Evolutionary conservation across 164 flowering plant species (phyloP).

Genomic region (Warburgia ugandensis): DNA sequence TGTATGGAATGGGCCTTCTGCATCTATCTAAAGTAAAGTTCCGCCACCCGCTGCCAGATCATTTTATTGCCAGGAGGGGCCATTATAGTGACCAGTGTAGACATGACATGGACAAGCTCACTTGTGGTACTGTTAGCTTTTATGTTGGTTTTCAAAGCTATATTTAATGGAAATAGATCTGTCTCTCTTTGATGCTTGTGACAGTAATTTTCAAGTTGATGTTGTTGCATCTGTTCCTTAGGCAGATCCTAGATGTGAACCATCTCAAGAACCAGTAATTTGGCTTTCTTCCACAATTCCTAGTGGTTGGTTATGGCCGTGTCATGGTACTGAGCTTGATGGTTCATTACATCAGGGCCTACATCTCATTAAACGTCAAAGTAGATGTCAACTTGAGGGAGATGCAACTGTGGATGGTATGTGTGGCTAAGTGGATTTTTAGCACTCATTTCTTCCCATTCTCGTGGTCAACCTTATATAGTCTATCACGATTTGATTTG

Average conservation of each 20-base stretch:
- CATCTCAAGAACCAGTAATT: conserved; percentile 27
- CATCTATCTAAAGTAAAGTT: conserved; percentile 81
- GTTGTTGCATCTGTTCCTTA: conserved; percentile 26
- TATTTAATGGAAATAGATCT: neutral
- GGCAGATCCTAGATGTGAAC: conserved; percentile 47
- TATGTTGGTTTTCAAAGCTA: conserved; percentile 29
- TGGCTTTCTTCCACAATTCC: conserved; percentile 81
- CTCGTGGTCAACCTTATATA: conserved; percentile 2
- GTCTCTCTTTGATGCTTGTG: neutral
- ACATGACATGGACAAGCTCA: conserved; percentile 12
- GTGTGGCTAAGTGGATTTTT: conserved; percentile 9
- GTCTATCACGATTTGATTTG: conserved; percentile 10
- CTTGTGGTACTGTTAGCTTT: conserved; percentile 20
- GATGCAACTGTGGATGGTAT: conserved; percentile 81
- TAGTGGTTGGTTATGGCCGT: conserved; percentile 65
- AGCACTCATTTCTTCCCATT: neutral
- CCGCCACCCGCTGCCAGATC: conserved; percentile 69
- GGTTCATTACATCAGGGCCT: conserved; percentile 21
- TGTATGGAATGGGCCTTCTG: conserved; percentile 93
- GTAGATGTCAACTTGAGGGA: conserved; percentile 85
- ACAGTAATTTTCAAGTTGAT: conserved; percentile 5
- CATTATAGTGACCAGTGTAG: conserved; percentile 9
- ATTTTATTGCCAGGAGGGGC: conserved; percentile 19
- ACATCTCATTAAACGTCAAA: conserved; percentile 45
- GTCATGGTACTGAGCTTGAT: conserved; percentile 22